Percentiles rank a stretch among this genome's conserved stretches.
Evolutionary conservation across 352 stramenopile genomes (phyloP).

Genomic region (Globisporangium paddicum): DNA sequence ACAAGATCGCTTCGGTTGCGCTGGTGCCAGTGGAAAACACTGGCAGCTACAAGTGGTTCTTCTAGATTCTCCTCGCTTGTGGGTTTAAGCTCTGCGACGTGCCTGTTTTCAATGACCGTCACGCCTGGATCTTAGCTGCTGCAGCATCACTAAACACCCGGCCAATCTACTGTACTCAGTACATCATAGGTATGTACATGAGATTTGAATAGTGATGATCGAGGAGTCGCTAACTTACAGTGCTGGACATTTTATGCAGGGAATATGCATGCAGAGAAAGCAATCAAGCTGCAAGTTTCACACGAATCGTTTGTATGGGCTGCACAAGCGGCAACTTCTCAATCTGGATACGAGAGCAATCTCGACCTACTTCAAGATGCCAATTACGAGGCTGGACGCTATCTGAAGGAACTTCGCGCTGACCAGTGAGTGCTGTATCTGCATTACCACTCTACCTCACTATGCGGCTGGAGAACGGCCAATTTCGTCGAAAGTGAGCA

Average conservation of each 20-base stretch:
- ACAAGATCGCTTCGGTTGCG: conserved; percentile 14
- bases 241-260: no score
- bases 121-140: neutral
- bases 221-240: no score
- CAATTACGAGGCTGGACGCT: neutral
- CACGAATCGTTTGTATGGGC: neutral
- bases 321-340: neutral
- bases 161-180: neutral
- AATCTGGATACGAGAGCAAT: neutral
- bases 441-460: neutral
- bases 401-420: neutral
- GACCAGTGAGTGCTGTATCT: neutral
- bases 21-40: conserved; percentile 11
- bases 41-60: neutral
- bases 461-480: neutral
- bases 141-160: neutral
- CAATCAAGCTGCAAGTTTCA: neutral
- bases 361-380: neutral
- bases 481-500: neutral
- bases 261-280: neutral
- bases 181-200: neutral
- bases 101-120: neutral
- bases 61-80: neutral
- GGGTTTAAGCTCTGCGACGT: neutral
- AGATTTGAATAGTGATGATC: neutral